Base-by-base conservation (phyloP, 768 basidiomycete species). In the Leccinum olivaceopallidum region DNA sequence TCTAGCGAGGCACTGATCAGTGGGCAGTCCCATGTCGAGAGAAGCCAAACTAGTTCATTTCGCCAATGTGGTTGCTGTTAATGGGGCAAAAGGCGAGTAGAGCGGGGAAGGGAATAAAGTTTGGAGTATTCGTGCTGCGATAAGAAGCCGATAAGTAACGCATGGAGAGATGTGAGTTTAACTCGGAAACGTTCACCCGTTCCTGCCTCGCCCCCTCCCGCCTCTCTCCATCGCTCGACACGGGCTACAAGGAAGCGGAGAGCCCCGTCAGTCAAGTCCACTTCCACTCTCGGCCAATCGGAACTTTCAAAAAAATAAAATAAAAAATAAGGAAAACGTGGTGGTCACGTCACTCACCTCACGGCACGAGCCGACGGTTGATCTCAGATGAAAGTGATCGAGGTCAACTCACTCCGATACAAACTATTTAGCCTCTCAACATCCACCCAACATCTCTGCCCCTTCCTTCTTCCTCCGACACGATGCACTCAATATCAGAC, bases 401-500 rank as follows among this genome's bases (percentile, higher is more conserved):
- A 56, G 55, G 24, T 62, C 61, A 67, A 65, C 14, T 61, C 44
- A 63, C 37, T 37, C 55, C 55, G 56, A 42, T 67, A 52, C 51
- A 12, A 24, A 26, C 24, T 54, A 54, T 54, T 54, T 67, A 69
- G 56, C 56, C 60, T 48, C 52, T 57, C 28, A 50, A 50, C 53
- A 59, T 59, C 61, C 53, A 56, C 62, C 62, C 63, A 48, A 14
- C 63, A 47, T 20, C 56, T 42, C 63, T 60, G 37, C 34, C 47
- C 59, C 22, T 56, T 53, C 54, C 53, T 57, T 59, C 50, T 22
- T 57, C 57, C 20, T 57, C 57, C 57, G 44, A 32, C 30, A 32
- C 30, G 30, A 85, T 84, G 83, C 90, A 93, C 71, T 92, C 92
- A 54, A 92, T 95, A 65, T 92, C 92, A 69, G 93, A 95, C 77